Evolutionary conservation across 225 moss, liverwort and hornwort genomes (phyloP).

Genomic region (Sphagnum tenellum): DNA sequence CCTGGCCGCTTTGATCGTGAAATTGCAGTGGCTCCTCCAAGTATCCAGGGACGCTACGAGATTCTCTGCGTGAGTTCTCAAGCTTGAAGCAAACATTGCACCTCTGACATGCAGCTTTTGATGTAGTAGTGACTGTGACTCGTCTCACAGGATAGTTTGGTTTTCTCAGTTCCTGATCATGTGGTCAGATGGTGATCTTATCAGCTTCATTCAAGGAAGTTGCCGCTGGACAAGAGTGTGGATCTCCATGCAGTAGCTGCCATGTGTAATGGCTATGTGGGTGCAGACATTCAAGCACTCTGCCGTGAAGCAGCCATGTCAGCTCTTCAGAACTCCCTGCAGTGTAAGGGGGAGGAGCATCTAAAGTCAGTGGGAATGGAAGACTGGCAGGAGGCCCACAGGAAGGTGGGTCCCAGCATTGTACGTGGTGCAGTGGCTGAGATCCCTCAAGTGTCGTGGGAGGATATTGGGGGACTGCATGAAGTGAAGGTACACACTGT

Average conservation of each 20-base stretch:
- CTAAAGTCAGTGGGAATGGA: constrained; percentile 54
- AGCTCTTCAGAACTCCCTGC: constrained; percentile 34
- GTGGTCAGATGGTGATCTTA: not conserved
- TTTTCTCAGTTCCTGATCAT: too few species aligned
- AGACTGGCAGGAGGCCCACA: constrained; percentile 77
- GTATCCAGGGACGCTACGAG: constrained; percentile 56
- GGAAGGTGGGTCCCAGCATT: constrained; percentile 82
- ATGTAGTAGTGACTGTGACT: too few species aligned
- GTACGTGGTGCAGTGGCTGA: constrained; percentile 77
- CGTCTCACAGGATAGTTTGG: too few species aligned
- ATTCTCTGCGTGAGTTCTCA: constrained; percentile 64
- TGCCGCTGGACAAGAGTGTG: constrained; percentile 54
- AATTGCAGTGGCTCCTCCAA: constrained; percentile 80
- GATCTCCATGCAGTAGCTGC: constrained; percentile 59
- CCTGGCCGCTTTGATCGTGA: constrained; percentile 98
- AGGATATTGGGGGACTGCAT: constrained; percentile 84
- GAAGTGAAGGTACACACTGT: constrained; percentile 70
- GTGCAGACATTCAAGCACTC: constrained; percentile 89
- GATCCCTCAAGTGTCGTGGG: constrained; percentile 78
- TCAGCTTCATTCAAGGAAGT: constrained; percentile 74
- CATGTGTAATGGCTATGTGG: constrained; percentile 95
- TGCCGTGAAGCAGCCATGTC: constrained; percentile 93
- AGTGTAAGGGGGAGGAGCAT: constrained; percentile 20
- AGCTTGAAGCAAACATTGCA: not conserved
- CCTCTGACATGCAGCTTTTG: too few species aligned